Evolutionary conservation across 495 filamentous ascomycete species (phyloP).

Genomic region (Aspergillus baeticus): DNA sequence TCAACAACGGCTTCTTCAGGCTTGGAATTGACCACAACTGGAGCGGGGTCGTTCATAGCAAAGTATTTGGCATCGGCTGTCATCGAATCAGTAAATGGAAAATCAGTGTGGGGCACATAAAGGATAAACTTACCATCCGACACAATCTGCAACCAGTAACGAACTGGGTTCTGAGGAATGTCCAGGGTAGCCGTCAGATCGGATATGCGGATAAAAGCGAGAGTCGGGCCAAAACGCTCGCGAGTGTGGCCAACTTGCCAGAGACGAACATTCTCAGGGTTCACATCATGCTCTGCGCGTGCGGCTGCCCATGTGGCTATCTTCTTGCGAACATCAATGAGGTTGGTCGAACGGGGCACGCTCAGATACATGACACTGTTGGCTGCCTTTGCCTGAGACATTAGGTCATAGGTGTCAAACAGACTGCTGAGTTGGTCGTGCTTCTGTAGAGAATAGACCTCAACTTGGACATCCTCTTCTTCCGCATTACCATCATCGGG

Average conservation of each 20-base stretch:
- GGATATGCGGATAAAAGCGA: slow-evolving; percentile 36
- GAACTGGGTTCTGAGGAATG: slow-evolving; percentile 25
- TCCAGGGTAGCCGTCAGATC: slow-evolving; percentile 36
- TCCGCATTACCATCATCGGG: slow-evolving; percentile 15
- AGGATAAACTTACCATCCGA: slow-evolving; percentile 30
- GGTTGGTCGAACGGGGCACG: slow-evolving; percentile 36
- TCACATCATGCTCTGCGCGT: slow-evolving; percentile 17
- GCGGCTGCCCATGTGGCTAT: slow-evolving; percentile 36
- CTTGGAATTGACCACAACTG: slow-evolving; percentile 30
- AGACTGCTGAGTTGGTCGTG: slow-evolving; percentile 37
- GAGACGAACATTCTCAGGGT: slow-evolving; percentile 39
- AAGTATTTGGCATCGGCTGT: slow-evolving; percentile 43
- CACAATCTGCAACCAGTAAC: slow-evolving; percentile 46
- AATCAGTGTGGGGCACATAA: not conserved
- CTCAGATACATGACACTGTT: slow-evolving; percentile 42
- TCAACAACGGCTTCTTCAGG: slow-evolving; percentile 35
- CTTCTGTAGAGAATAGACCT: slow-evolving; percentile 39
- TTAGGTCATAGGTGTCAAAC: slow-evolving; percentile 47
- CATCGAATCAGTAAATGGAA: not conserved
- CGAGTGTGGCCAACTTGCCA: slow-evolving; percentile 45
- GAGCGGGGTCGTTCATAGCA: slow-evolving; percentile 39
- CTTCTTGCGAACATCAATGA: slow-evolving; percentile 44
- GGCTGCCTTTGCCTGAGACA: slow-evolving; percentile 39
- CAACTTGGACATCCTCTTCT: slow-evolving; percentile 35
- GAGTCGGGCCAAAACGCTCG: slow-evolving; percentile 34